These are phyloP conservation scores for Tulasnella calospora DNA, from an alignment of 768 basidiomycete species.

Conservation along the genomic window DNA sequence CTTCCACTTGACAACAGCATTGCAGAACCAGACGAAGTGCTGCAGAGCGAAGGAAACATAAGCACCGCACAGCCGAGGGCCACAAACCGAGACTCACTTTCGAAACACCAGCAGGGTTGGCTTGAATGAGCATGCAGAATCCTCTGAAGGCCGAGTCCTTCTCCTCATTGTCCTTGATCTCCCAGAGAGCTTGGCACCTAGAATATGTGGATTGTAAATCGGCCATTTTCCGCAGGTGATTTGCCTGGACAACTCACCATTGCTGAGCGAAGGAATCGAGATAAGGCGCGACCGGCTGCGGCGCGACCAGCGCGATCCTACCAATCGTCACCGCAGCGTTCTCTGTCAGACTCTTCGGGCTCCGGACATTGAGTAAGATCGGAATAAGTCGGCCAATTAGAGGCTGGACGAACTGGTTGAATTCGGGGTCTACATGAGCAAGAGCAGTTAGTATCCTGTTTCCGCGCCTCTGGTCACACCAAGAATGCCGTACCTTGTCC, in stretches of 20 bases:
- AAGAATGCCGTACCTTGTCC: slow-evolving; percentile 55
- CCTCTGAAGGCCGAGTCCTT: slow-evolving; percentile 99
- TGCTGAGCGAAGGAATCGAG: slow-evolving; percentile 85
- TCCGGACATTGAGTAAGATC: slow-evolving; percentile 86
- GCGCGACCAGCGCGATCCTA: slow-evolving; percentile 90
- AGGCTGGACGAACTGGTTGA: slow-evolving; percentile 86
- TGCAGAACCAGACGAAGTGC: slow-evolving; percentile 97
- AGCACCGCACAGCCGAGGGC: background rate
- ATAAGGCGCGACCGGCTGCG: slow-evolving; percentile 79
- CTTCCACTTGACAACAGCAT: slow-evolving; percentile 93
- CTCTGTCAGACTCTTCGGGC: slow-evolving; percentile 90
- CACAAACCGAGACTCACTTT: slow-evolving; percentile 54
- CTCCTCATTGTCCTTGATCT: slow-evolving; percentile 98
- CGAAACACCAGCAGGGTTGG: slow-evolving; percentile 88
- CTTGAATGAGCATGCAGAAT: slow-evolving; percentile 90
- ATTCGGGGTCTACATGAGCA: slow-evolving; percentile 66
- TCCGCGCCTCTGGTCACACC: background rate
- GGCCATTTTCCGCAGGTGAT: background rate
- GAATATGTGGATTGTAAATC: background rate
- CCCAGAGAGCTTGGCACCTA: slow-evolving; percentile 83
- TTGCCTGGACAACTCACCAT: slow-evolving; percentile 47
- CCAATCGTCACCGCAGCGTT: slow-evolving; percentile 99
- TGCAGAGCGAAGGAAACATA: slow-evolving; percentile 45
- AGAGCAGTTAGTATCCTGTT: background rate
- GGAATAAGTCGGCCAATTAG: slow-evolving; percentile 86